Base-by-base conservation (phyloP, 768 basidiomycete genomes). In the Neoboletus brunneissimus region DNA sequence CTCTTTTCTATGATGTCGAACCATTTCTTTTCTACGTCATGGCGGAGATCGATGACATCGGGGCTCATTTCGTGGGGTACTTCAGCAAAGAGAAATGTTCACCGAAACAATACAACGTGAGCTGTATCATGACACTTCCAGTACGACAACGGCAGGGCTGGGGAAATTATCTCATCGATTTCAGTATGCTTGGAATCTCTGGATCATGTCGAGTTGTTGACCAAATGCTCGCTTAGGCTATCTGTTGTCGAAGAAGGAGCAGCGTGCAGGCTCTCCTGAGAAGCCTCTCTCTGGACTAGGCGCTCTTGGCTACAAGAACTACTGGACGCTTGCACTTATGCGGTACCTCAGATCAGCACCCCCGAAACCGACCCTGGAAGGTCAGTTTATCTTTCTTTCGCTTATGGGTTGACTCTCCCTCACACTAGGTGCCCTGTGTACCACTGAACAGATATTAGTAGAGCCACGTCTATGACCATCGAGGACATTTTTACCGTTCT, bases 21-120 rank as follows among this genome's bases (percentile, higher is more conserved):
- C 97, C 97, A 0, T 99, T 99, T 74, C 77, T 99, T 45, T 99
- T 99, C 76, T 99, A 99, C 72, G 95, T 99, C 61, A 91, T 97
- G 77, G 89, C 96, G 4, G 91, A 97, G 69, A 80, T 83, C 55
- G 92, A 97, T 74, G 92, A 94, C 37, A 74, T 82, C 48, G 97
- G 96, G 7, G 89, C 94, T 29, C 87, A 90, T 51, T 99, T 99
- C 67, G 89, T 99, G 51, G 97, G 97, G 9, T 99, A 99, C 72
- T 99, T 99, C 70, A 92, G 89, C 75, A 99, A 99, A 73, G 97
- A 99, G 80, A 99, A 99, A 77, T 81, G 92, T 51, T 95, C 93
- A 70, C 88, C 89, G 53, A 94, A 94, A 74, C 91, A 94, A 67
- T 94, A 94, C 72, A 99, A 99, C 75, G 86, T 99, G 62, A 96